Evolutionary conservation across 2,329 filamentous ascomycete genomes (phyloP).

Genomic region (Venturia nashicola): DNA sequence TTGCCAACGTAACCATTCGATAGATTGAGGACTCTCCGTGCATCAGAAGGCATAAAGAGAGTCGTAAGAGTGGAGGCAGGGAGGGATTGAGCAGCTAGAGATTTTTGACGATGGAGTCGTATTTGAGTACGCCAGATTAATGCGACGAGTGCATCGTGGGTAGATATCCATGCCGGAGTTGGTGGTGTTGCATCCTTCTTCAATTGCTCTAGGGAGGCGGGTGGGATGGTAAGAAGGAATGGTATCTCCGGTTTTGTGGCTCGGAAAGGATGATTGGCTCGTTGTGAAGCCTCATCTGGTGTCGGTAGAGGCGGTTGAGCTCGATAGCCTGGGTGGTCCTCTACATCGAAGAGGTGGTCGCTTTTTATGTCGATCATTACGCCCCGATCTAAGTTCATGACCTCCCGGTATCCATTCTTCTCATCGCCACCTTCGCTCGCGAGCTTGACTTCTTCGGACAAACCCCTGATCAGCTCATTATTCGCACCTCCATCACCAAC

Average conservation of each 20-base stretch:
- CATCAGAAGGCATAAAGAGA: background rate
- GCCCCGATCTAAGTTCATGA: background rate
- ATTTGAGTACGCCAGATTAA: slow-evolving; percentile 4
- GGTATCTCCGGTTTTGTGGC: background rate
- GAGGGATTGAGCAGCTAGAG: background rate
- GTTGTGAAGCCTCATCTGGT: background rate
- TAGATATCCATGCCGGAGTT: slow-evolving; percentile 5
- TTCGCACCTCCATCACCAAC: slow-evolving; percentile 2
- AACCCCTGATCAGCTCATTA: slow-evolving; percentile 6
- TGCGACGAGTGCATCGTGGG: slow-evolving; percentile 6
- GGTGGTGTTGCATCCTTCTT: slow-evolving; percentile 2
- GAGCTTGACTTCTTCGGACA: background rate
- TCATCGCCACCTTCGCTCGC: background rate
- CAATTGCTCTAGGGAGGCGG: background rate
- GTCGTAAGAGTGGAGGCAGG: background rate
- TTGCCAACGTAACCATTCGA: background rate
- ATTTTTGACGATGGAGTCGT: background rate
- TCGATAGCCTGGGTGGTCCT: slow-evolving; percentile 7
- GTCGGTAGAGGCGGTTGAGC: background rate
- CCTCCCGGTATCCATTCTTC: background rate
- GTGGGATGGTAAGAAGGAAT: background rate
- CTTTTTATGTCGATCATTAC: background rate
- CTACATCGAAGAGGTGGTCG: background rate
- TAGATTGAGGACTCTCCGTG: background rate
- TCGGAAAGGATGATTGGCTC: background rate